Conservation (phyloP, 2,329 filamentous ascomycete genomes). For the Fusarium haematococcum region DNA sequence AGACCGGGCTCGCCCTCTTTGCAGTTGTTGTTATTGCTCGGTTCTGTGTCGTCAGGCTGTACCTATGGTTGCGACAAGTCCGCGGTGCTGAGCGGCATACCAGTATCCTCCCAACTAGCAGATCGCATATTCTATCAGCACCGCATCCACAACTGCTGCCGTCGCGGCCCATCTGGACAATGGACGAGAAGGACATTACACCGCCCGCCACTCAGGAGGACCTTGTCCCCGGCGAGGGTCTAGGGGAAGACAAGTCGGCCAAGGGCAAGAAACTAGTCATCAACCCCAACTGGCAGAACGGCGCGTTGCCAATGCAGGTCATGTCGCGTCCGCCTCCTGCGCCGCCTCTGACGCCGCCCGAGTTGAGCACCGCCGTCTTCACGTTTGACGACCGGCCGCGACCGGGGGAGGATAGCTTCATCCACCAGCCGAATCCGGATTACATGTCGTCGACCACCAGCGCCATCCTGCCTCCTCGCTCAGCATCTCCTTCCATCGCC, state of each 20-base stretch:
- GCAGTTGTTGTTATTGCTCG: conserved; percentile 51
- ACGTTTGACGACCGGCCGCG: conserved; percentile 54
- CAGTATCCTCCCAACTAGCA: conserved; percentile 19
- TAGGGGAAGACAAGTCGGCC: conserved; percentile 19
- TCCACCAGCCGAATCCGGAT: conserved; percentile 64
- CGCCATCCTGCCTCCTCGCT: conserved; percentile 42
- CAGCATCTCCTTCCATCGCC: conserved; percentile 49
- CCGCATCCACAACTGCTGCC: conserved; percentile 33
- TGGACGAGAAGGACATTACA: conserved; percentile 43
- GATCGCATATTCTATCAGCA: conserved; percentile 29
- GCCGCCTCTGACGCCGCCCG: conserved; percentile 62
- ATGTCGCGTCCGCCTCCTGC: conserved; percentile 57
- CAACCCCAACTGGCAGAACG: conserved; percentile 44
- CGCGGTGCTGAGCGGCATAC: conserved; percentile 39
- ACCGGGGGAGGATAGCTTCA: conserved; percentile 50
- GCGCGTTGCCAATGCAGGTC: conserved; percentile 46
- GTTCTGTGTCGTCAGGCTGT: conserved; percentile 43
- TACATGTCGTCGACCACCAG: conserved; percentile 55
- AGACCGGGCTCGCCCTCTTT: conserved; percentile 49
- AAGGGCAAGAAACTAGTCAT: conserved; percentile 38
- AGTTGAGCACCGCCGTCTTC: conserved; percentile 56
- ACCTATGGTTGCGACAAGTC: conserved; percentile 45
- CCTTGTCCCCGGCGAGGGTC: conserved; percentile 7
- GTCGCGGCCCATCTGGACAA: conserved; percentile 38
- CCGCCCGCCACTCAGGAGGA: conserved; percentile 11